phyloP scores from a whole-genome alignment of 2,329 filamentous ascomycete species.

The Aureobasidium sp. region DNA sequence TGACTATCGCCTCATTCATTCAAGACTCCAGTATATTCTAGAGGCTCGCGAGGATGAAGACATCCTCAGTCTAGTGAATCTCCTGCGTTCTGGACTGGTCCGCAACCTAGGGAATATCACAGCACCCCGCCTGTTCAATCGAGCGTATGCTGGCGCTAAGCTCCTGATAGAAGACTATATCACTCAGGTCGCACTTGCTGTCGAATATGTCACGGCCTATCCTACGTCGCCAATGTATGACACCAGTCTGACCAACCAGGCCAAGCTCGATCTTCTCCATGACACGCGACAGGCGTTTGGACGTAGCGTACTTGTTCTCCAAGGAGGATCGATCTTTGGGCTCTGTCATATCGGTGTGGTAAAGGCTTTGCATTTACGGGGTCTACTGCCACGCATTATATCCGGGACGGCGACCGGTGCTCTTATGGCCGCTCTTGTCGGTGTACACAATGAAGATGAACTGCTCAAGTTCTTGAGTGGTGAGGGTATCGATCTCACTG shows the following conservation, averaged over 20 bases:
- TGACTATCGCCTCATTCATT: constrained; percentile 76
- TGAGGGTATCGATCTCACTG: constrained; percentile 73
- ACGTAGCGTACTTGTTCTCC: constrained; percentile 74
- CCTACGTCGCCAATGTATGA: constrained; percentile 42
- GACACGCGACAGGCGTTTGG: constrained; percentile 86
- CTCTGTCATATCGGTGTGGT: constrained; percentile 86
- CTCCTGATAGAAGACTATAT: constrained; percentile 87
- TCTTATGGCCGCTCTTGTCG: constrained; percentile 79
- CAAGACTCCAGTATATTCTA: constrained; percentile 65
- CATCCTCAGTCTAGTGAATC: constrained; percentile 66
- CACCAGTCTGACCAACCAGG: constrained; percentile 57
- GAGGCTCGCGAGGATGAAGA: constrained; percentile 64
- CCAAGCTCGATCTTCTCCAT: constrained; percentile 78
- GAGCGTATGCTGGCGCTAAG: constrained; percentile 83
- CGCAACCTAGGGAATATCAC: constrained; percentile 91
- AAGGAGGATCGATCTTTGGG: constrained; percentile 87
- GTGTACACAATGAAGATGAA: constrained; percentile 80
- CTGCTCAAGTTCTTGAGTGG: constrained; percentile 69
- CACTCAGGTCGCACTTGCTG: constrained; percentile 70
- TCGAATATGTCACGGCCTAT: constrained; percentile 66
- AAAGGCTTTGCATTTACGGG: constrained; percentile 74
- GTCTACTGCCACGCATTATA: constrained; percentile 80
- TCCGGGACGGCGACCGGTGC: constrained; percentile 87
- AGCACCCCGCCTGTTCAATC: constrained; percentile 71
- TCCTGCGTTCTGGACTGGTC: constrained; percentile 68